A percentile compares a stretch with the other conserved stretches of the same genome.
These are phyloP conservation scores for Malassezia slooffiae DNA, from an alignment of 1,284 basidiomycete species.

Conservation along the genomic window DNA sequence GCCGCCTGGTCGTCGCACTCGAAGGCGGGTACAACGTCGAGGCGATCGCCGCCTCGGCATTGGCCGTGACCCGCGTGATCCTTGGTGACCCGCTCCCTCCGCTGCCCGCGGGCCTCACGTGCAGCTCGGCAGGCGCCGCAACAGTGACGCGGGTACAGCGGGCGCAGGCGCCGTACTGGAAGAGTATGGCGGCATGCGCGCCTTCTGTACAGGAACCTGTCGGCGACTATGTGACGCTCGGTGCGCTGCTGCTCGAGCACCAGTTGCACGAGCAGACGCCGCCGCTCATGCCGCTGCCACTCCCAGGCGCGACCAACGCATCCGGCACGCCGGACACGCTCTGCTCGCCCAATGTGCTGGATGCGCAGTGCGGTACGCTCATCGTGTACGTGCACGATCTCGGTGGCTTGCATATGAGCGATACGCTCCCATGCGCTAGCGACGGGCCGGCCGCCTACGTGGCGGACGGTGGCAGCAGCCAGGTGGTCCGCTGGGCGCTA, in stretches of 20 bases:
- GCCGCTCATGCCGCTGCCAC: constrained; percentile 66
- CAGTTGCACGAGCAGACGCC: constrained; percentile 62
- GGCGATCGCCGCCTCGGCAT: constrained; percentile 71
- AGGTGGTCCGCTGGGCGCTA: constrained; percentile 66
- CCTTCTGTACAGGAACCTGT: not conserved
- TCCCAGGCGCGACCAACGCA: constrained; percentile 58
- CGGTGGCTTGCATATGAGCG: constrained; percentile 22
- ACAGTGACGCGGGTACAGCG: constrained; percentile 75
- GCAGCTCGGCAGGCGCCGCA: constrained; percentile 71
- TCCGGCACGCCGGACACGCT: constrained; percentile 68
- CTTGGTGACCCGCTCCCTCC: constrained; percentile 73
- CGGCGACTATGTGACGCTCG: constrained; percentile 18
- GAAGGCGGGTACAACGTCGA: constrained; percentile 97
- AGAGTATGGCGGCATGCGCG: constrained; percentile 60
- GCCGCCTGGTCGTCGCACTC: constrained; percentile 78
- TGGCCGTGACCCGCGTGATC: constrained; percentile 72
- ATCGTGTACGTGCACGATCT: constrained; percentile 36
- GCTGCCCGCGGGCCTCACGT: constrained; percentile 52
- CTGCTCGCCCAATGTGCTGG: constrained; percentile 60
- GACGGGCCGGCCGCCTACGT: constrained; percentile 9
- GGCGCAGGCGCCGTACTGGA: constrained; percentile 84
- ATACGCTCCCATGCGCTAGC: not conserved
- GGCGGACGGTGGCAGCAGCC: constrained; percentile 70
- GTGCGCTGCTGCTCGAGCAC: constrained; percentile 71
- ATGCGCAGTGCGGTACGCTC: constrained; percentile 15